Evolutionary conservation across 306 rosid genomes (phyloP), one percentile per base, ranked within the genome.

Genomic region (Chamaecrista fasciculata): DNA sequence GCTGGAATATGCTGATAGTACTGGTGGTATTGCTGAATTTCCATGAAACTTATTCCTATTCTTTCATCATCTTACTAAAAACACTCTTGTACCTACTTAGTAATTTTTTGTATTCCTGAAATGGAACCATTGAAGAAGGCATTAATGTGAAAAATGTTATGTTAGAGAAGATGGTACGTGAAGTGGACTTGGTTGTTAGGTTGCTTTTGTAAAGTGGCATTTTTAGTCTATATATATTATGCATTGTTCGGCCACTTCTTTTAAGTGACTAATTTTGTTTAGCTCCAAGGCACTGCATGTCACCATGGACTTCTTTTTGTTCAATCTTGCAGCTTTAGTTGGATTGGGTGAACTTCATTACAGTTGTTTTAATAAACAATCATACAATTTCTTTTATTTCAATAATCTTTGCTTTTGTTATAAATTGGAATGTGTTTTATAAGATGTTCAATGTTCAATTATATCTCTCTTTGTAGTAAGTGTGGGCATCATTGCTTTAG

Each of bases 1-100:
- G 91, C 92, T 95, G 23, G 99, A 91, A 79, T 87, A 95, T 81
- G 99, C 96, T 26, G 97, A 91, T 72, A 86, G 85, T 83, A 82
- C 88, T 81, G 80, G 83, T 60, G 97, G 96, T 75, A 77, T 77
- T 79, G 80, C 67, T 44, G 80, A 86, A n/a, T 58, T 69, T 42
- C 73, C 71, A 59, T 33, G 77, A 81, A 85, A 61, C 62, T 64
- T 14, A 37, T 29, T 56, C 43, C 11, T 24, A 36, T 48, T 28
- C 46, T 8, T 62, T n/a, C n/a, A 53, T 53, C 58, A 67, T 62
- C 68, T 31, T 31, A 19, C 37, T 18, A n/a, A n/a, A n/a, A n/a
- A n/a, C n/a, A n/a, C n/a, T n/a, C n/a, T n/a, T n/a, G n/a, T n/a
- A n/a, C n/a, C n/a, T n/a, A n/a, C n/a, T n/a, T n/a, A n/a, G n/a